Conservation (phyloP, 208 protist species). For the Lotmaria passim region DNA sequence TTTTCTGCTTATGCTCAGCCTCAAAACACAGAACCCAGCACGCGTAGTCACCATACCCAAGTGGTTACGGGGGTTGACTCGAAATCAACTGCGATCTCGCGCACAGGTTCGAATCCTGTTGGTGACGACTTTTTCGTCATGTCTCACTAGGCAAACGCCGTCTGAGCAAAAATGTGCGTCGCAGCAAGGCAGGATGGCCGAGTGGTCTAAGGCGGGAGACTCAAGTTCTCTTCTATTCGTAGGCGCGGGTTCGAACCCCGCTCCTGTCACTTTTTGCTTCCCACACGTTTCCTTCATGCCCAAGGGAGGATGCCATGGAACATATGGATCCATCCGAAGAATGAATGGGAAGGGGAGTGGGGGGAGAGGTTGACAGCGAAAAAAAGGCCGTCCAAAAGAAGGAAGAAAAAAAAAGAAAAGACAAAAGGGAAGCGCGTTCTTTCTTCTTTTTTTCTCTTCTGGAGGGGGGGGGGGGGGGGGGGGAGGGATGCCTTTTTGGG, state of each 20-base stretch:
- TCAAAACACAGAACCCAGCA: no score
- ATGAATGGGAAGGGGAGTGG: no score
- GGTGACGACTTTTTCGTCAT: slow-evolving; percentile 48
- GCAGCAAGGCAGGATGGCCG: no score
- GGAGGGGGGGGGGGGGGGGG: no score
- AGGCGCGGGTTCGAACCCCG: slow-evolving; percentile 87
- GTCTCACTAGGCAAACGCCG: background rate
- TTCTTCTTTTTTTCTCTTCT: no score
- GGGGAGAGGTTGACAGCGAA: no score
- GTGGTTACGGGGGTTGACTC: slow-evolving; percentile 92
- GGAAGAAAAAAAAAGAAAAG: no score
- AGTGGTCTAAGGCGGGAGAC: slow-evolving; percentile 86
- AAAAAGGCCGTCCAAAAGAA: no score
- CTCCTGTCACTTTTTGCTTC: slow-evolving; percentile 73
- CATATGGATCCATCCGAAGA: background rate
- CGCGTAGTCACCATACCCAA: slow-evolving; percentile 76
- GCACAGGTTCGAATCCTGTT: slow-evolving; percentile 90
- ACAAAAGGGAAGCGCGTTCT: no score
- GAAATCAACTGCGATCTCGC: slow-evolving; percentile 93
- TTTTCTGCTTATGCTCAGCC: no score
- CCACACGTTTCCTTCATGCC: background rate
- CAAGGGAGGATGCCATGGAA: background rate
- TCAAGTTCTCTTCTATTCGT: slow-evolving; percentile 89
- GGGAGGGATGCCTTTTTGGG: no score
- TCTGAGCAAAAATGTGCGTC: no score